Base-by-base conservation (phyloP, 768 basidiomycete species). In the Trametes meyenii region DNA sequence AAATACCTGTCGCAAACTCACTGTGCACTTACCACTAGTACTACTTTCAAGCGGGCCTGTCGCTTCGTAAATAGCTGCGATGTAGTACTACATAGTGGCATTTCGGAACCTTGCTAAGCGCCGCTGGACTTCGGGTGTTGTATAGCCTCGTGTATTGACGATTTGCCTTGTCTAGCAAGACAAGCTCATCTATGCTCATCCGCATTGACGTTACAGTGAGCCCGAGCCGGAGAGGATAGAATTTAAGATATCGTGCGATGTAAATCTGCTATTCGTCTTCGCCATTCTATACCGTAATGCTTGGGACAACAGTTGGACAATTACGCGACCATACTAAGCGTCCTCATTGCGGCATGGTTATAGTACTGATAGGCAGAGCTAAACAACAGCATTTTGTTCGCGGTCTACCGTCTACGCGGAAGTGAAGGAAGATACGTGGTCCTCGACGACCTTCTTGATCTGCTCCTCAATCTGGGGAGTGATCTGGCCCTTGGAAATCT, bases 391-490 rank as follows among this genome's bases (percentile, higher is more conserved):
- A 61, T 65, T 62, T 56, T 64, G 61, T 54, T 60, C 43, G 50
- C 46, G 39, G 36, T 65, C 61, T 61, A 59, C 66, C 56, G 57
- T 58, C 59, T 59, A 61, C 52, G 60, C 61, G 61, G 69, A 85
- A 63, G 85, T 83, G 81, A 94, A 94, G 50, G 89, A 83, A 61
- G 89, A 78, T 66, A 94, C 92, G 67, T 93, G 92, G 70, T 92
- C 90, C 79, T 93, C 91, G 23, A 94, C 92, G 68, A 88, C 89
- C 83, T 89, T 92, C 91, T 95, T 96, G 77, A 96, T 96, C 85
- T 94, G 86, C 46, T 80, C 85, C 82, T 98, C 96, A 64, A 97
- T 84, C 72, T 95, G 94, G 63, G 89, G 86, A 59, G 92, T 94
- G 71, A 98, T 89, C 63, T 78, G 83, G 60, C 96, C 97, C 64